phyloP scores from a whole-genome alignment of 1,139 yeast genomes.

The Magnusiomyces ingens region DNA sequence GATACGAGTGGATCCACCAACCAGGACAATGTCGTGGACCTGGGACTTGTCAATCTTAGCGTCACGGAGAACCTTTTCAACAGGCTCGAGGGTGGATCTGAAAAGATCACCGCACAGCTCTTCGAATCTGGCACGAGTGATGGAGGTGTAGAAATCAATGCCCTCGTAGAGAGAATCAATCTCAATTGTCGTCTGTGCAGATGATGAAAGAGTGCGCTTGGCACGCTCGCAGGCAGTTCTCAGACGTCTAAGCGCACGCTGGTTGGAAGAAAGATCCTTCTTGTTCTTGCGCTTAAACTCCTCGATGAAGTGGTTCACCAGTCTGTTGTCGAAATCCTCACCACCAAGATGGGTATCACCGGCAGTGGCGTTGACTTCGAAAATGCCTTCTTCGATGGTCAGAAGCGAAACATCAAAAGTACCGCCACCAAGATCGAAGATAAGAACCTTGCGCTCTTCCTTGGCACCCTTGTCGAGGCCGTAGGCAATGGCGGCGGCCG shows the following conservation, averaged over 20 bases:
- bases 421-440: slow-evolving; percentile 93
- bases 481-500: slow-evolving; percentile 96
- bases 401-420: slow-evolving; percentile 75
- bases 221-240: slow-evolving; percentile 99
- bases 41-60: slow-evolving; percentile 83
- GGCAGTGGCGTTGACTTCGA: slow-evolving; percentile 99
- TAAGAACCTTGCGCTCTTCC: slow-evolving; percentile 79
- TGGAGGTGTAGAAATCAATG: slow-evolving; percentile 91
- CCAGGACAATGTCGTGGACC: slow-evolving; percentile 94
- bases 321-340: slow-evolving; percentile 86
- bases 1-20: slow-evolving; percentile 99
- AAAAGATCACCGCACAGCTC: slow-evolving; percentile 92
- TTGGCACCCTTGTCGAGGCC: slow-evolving; percentile 91
- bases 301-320: slow-evolving; percentile 86
- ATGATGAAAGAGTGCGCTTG: slow-evolving; percentile 96
- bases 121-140: slow-evolving; percentile 99
- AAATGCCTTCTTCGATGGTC: slow-evolving; percentile 98
- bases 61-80: slow-evolving; percentile 95
- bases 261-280: slow-evolving; percentile 82
- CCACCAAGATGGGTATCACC: slow-evolving; percentile 1
- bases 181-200: slow-evolving; percentile 94
- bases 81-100: slow-evolving; percentile 95
- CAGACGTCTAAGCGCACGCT: slow-evolving; percentile 96
- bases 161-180: slow-evolving; percentile 96
- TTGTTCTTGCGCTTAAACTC: slow-evolving; percentile 98